Conservation (phyloP, 306 rosid genomes). For the Hylodesmum podocarpum region DNA sequence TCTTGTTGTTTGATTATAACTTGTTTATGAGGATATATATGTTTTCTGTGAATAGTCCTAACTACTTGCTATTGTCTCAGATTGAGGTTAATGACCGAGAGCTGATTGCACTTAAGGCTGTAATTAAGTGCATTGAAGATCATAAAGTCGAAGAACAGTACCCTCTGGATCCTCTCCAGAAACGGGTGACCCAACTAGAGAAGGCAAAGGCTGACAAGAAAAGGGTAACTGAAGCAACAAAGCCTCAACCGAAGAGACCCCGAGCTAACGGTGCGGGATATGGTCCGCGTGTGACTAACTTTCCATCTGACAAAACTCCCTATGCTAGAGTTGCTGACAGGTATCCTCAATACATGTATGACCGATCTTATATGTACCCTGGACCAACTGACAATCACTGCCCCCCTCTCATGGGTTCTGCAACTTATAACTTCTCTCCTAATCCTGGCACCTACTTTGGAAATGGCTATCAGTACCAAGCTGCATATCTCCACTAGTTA, state of each 20-base stretch:
- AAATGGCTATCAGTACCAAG: constrained; percentile 91
- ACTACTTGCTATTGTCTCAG: constrained; percentile 47
- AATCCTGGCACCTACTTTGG: constrained; percentile 83
- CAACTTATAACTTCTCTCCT: constrained; percentile 70
- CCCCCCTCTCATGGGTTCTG: constrained; percentile 62
- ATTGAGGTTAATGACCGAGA: constrained; percentile 89
- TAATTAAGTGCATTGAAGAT: constrained; percentile 86
- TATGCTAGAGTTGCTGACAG: constrained; percentile 86
- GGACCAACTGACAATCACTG: constrained; percentile 80
- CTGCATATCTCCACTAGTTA: constrained; percentile 88
- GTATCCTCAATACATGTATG: constrained; percentile 83
- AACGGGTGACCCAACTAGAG: constrained; percentile 71
- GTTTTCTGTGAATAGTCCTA: constrained; percentile 4
- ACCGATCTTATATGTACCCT: constrained; percentile 71
- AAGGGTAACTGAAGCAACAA: constrained; percentile 85
- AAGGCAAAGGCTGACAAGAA: constrained; percentile 96
- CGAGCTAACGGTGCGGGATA: constrained; percentile 79
- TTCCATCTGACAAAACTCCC: constrained; percentile 67
- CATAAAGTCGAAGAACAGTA: constrained; percentile 87
- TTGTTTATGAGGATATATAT: background rate
- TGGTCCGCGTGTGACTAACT: constrained; percentile 65
- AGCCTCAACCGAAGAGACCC: constrained; percentile 98
- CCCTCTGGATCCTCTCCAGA: constrained; percentile 80
- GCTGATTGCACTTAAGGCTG: constrained; percentile 82
- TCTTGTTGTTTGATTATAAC: background rate